Evolutionary conservation across 768 basidiomycete genomes (phyloP).

Genomic region (Amanita jacksonii): DNA sequence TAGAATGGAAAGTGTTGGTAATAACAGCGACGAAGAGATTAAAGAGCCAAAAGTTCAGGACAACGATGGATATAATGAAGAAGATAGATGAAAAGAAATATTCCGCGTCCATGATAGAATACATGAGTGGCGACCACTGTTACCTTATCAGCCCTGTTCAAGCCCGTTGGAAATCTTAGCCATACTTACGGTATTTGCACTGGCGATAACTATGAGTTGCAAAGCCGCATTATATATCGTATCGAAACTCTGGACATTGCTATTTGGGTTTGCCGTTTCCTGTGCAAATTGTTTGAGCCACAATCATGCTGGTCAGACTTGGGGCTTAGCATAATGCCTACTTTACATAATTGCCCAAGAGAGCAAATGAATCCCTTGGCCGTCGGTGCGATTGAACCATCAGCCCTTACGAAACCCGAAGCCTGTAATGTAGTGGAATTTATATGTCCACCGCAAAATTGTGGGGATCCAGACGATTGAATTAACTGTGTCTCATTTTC

Average conservation of each 20-base stretch:
- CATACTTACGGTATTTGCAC: slow-evolving; percentile 60
- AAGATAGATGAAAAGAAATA: slow-evolving; percentile 83
- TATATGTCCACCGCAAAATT: slow-evolving; percentile 77
- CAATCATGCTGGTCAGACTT: too few species aligned
- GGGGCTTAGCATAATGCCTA: too few species aligned
- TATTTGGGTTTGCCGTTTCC: slow-evolving; percentile 59
- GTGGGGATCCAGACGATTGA: too few species aligned
- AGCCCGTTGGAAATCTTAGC: too few species aligned
- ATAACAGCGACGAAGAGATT: slow-evolving; percentile 95
- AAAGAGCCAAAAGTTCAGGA: slow-evolving; percentile 92
- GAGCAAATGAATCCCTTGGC: slow-evolving; percentile 89
- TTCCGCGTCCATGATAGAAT: slow-evolving; percentile 80
- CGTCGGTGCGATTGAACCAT: slow-evolving; percentile 16
- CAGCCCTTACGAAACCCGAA: slow-evolving; percentile 27
- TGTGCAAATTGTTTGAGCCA: slow-evolving; percentile 20
- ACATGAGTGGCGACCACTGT: slow-evolving; percentile 81
- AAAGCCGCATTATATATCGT: slow-evolving; percentile 73
- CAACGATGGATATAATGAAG: slow-evolving; percentile 74
- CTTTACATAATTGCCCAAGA: slow-evolving; percentile 73
- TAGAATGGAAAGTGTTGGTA: slow-evolving; percentile 85
- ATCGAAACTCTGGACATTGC: slow-evolving; percentile 74
- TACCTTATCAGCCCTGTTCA: neutral
- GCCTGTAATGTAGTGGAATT: slow-evolving; percentile 43
- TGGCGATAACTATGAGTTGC: slow-evolving; percentile 80
- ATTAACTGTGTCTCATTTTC: slow-evolving; percentile 34